Base-by-base conservation (phyloP, 768 basidiomycete genomes). In the Lepiota venenata region DNA sequence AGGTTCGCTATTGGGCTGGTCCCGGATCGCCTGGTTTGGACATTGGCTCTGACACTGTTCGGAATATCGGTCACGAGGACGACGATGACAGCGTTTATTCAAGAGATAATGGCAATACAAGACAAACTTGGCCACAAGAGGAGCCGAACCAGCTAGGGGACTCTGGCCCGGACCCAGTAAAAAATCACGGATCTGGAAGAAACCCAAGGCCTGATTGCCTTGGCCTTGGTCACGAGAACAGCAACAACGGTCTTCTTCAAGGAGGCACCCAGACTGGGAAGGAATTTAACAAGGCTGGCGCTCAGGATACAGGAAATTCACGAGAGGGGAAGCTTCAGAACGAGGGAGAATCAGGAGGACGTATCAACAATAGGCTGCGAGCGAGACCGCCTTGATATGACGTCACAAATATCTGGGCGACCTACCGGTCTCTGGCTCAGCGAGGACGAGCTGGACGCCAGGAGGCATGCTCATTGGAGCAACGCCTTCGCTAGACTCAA, bases 401-500 rank as follows among this genome's bases (percentile, higher is more conserved):
- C 2, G 39, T 14, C 49, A 18, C 39, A 36, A 3, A 9, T 5
- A 18, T 22, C 22, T 27, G 49, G 40, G 5, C 22, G 25, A 15
- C 5, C n/a, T 18, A 9, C 39, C 7, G 32, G 16, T 32, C 49
- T 39, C 22, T 50, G 39, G 49, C 49, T 16, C 3, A 27, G 42
- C 27, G 49, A 50, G 27, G 49, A 50, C 12, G 49, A 50, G 15
- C n/a, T 50, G 21, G 22, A 50, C 2, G 38, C 38, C 20, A 50
- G 22, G 37, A 38, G 49, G n/a, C 22, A 41, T n/a, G 40, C 18
- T n/a, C 49, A 50, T 29, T 50, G 49, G 49, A 20, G 41, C 39
- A 50, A 41, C 27, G 49, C 49, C 14, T 41, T 50, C 8, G 49
- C 49, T 40, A 50, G 25, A 27, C 39, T 50, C 16, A 40, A 29